phyloP scores from a whole-genome alignment of 108 stramenopile species.

The Nitzschia sp. region DNA sequence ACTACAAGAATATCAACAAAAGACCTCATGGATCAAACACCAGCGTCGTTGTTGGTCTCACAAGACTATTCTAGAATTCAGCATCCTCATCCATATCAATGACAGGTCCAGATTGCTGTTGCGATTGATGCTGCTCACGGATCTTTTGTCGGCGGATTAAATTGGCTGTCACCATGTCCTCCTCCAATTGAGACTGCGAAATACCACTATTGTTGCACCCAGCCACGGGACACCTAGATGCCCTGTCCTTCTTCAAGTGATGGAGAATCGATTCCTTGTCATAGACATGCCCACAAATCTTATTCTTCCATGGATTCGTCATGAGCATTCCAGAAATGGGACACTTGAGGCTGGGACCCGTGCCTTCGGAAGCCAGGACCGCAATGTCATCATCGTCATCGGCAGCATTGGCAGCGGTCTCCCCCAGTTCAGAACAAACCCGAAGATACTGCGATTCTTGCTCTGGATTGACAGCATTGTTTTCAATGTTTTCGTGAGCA shows the following conservation, averaged over 20 bases:
- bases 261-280: constrained; percentile 47
- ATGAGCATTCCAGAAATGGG: constrained; percentile 60
- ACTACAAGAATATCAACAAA: too few species aligned
- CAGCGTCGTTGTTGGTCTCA: too few species aligned
- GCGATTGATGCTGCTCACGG: constrained; percentile 34
- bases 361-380: constrained; percentile 10
- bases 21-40: too few species aligned
- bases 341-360: constrained; percentile 45
- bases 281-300: constrained; percentile 65
- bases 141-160: constrained; percentile 51
- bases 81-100: constrained; percentile 28
- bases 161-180: constrained; percentile 54
- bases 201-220: constrained; percentile 56
- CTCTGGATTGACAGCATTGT: constrained; percentile 4
- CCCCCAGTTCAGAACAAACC: constrained; percentile 18
- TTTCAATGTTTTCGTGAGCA: constrained; percentile 2
- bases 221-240: constrained; percentile 50
- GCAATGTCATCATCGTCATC: constrained; percentile 38
- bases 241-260: constrained; percentile 32
- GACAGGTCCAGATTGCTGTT: constrained; percentile 8
- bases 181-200: constrained; percentile 43
- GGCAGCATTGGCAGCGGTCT: not conserved
- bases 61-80: not conserved
- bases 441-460: constrained; percentile 25
- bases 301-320: constrained; percentile 65